Conservation (phyloP, 2,329 filamentous ascomycete species). For the Colletotrichum falcatum region DNA sequence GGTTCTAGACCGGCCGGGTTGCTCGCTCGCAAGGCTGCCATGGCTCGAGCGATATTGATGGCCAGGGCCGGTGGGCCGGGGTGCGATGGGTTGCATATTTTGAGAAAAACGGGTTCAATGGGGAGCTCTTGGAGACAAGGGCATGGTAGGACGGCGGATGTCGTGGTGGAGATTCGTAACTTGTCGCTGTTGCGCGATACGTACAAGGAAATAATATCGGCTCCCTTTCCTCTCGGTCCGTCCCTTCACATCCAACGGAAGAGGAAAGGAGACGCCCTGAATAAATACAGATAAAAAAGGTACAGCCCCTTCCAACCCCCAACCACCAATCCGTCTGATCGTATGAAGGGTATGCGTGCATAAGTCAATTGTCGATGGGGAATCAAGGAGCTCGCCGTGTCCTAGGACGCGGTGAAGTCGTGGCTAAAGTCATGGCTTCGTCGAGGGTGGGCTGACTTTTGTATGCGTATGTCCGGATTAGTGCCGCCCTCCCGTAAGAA, state of each 20-base stretch:
- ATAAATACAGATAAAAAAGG: slow-evolving; percentile 32
- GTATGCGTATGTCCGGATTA: slow-evolving; percentile 19
- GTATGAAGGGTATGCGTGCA: slow-evolving; percentile 36
- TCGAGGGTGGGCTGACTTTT: slow-evolving; percentile 10
- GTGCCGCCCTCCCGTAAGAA: slow-evolving; percentile 3
- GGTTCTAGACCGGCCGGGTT: neutral
- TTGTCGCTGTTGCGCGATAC: slow-evolving; percentile 28
- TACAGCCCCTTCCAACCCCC: neutral
- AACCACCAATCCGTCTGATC: slow-evolving; percentile 26
- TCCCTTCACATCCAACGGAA: neutral
- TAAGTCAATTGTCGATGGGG: slow-evolving; percentile 29
- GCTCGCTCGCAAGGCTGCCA: neutral
- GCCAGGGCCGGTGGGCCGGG: slow-evolving; percentile 1
- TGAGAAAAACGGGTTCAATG: neutral
- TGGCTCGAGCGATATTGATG: neutral
- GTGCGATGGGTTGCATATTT: neutral
- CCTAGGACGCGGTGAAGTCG: slow-evolving; percentile 12
- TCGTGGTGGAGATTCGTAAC: neutral
- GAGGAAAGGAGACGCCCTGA: neutral
- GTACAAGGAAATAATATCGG: slow-evolving; percentile 22
- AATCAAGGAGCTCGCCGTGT: slow-evolving; percentile 34
- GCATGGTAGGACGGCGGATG: neutral
- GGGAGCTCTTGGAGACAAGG: neutral
- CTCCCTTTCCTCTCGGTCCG: neutral
- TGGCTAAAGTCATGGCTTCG: slow-evolving; percentile 32